These are phyloP conservation scores for Butyriboletus loyo DNA, from an alignment of 768 basidiomycete genomes.

Conservation along the genomic window DNA sequence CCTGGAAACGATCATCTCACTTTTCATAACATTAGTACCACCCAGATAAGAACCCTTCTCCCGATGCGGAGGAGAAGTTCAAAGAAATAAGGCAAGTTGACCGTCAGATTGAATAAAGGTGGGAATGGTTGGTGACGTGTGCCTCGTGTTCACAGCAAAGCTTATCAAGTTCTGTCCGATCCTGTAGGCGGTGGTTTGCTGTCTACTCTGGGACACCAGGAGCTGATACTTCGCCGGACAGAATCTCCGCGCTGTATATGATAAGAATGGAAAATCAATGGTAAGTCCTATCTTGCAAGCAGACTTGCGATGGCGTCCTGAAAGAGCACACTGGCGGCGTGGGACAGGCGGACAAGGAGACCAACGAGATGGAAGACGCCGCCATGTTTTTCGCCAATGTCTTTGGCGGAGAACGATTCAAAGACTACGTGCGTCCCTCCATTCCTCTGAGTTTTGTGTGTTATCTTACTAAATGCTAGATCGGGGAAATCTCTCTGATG, in stretches of 20 bases:
- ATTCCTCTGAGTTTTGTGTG: background rate
- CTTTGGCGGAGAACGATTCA: slow-evolving; percentile 92
- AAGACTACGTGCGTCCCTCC: slow-evolving; percentile 69
- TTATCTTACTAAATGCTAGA: slow-evolving; percentile 45
- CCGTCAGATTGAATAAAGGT: slow-evolving; percentile 10
- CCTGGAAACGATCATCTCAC: background rate
- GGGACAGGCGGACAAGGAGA: slow-evolving; percentile 68
- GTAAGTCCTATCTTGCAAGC: slow-evolving; percentile 38
- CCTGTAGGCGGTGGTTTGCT: slow-evolving; percentile 47
- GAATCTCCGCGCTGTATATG: slow-evolving; percentile 87
- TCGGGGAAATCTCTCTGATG: slow-evolving; percentile 95
- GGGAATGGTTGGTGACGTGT: slow-evolving; percentile 14
- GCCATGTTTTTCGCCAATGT: slow-evolving; percentile 93
- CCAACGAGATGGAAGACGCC: slow-evolving; percentile 86
- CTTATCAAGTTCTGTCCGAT: slow-evolving; percentile 90
- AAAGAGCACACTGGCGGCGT: slow-evolving; percentile 1
- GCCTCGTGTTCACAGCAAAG: slow-evolving; percentile 59
- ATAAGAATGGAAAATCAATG: slow-evolving; percentile 92
- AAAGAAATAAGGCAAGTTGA: slow-evolving; percentile 82
- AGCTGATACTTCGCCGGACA: slow-evolving; percentile 27
- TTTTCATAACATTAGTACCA: slow-evolving; percentile 60
- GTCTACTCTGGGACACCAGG: slow-evolving; percentile 4
- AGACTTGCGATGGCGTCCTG: slow-evolving; percentile 4
- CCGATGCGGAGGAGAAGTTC: slow-evolving; percentile 95
- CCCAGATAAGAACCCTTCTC: slow-evolving; percentile 90